phyloP scores from a whole-genome alignment of 2,329 filamentous ascomycete genomes.

The Diaporthe sp. region DNA sequence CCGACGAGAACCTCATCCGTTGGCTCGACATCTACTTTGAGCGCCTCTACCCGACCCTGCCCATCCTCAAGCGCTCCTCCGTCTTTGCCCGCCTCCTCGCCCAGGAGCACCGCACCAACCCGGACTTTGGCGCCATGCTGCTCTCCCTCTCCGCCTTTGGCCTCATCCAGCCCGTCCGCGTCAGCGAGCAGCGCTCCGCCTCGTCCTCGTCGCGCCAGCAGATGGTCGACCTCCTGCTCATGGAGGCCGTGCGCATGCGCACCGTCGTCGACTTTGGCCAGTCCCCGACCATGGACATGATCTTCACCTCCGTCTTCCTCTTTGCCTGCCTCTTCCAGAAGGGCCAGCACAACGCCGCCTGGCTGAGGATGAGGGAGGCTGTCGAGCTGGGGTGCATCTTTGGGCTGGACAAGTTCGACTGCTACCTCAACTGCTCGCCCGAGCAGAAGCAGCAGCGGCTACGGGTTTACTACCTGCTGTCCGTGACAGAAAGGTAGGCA shows the following conservation, averaged over 20 bases:
- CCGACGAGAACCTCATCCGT: constrained; percentile 37
- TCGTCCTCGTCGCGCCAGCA: constrained; percentile 33
- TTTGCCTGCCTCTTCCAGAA: constrained; percentile 38
- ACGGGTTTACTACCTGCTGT: constrained; percentile 34
- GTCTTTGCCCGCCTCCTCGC: constrained; percentile 35
- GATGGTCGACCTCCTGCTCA: constrained; percentile 34
- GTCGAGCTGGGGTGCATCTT: constrained; percentile 35
- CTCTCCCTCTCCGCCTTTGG: constrained; percentile 36
- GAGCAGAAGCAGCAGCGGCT: constrained; percentile 37
- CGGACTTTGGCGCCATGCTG: constrained; percentile 37
- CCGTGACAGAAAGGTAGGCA: constrained; percentile 36
- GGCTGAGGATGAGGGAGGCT: constrained; percentile 34
- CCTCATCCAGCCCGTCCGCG: constrained; percentile 36
- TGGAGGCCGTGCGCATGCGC: constrained; percentile 35
- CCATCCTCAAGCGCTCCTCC: constrained; percentile 35
- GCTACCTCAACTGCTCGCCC: constrained; percentile 24
- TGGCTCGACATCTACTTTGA: constrained; percentile 39
- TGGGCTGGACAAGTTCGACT: constrained; percentile 35
- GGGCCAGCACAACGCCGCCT: constrained; percentile 37
- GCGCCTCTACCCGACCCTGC: constrained; percentile 35
- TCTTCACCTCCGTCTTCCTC: constrained; percentile 35
- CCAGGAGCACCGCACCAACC: constrained; percentile 35
- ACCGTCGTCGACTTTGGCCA: constrained; percentile 35
- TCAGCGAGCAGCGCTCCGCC: constrained; percentile 28
- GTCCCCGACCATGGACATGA: constrained; percentile 35